Evolutionary conservation across 2,329 filamentous ascomycete species (phyloP).

Genomic region (Colletotrichum nymphaeae): DNA sequence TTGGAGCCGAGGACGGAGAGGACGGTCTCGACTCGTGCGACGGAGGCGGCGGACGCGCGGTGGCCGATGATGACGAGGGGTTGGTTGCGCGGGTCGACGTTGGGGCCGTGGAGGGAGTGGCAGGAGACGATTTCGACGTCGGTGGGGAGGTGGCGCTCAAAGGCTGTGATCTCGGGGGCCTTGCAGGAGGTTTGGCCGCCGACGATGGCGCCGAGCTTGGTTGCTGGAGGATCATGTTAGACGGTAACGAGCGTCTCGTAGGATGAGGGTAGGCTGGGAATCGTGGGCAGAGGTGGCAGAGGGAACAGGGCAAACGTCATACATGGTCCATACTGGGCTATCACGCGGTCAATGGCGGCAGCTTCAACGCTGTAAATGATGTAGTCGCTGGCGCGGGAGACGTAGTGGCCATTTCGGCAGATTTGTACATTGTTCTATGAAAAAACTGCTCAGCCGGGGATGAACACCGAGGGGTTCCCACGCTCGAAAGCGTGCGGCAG

Average conservation of each 20-base stretch:
- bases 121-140: constrained; percentile 96
- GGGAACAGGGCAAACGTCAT: constrained; percentile 49
- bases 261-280: not conserved
- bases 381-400: constrained; percentile 96
- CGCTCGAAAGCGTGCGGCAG: not conserved
- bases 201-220: constrained; percentile 93
- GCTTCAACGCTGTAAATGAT: constrained; percentile 99
- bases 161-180: constrained; percentile 92
- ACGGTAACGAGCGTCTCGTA: not conserved
- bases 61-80: constrained; percentile 95
- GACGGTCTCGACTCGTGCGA: constrained; percentile 82
- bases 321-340: constrained; percentile 93
- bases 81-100: constrained; percentile 88
- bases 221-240: constrained; percentile 68
- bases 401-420: constrained; percentile 92
- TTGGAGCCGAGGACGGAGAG: constrained; percentile 87
- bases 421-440: constrained; percentile 83
- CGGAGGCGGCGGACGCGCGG: constrained; percentile 81
- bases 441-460: constrained; percentile 33
- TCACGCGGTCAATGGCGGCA: constrained; percentile 87
- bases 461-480: constrained; percentile 6
- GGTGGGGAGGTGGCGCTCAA: constrained; percentile 85
- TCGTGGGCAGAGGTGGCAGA: constrained; percentile 31
- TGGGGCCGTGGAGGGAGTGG: constrained; percentile 95
- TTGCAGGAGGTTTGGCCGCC: constrained; percentile 99